Evolutionary conservation across 352 stramenopile species (phyloP), one percentile per base, ranked within the genome.

Genomic region (Globisporangium nagaii): DNA sequence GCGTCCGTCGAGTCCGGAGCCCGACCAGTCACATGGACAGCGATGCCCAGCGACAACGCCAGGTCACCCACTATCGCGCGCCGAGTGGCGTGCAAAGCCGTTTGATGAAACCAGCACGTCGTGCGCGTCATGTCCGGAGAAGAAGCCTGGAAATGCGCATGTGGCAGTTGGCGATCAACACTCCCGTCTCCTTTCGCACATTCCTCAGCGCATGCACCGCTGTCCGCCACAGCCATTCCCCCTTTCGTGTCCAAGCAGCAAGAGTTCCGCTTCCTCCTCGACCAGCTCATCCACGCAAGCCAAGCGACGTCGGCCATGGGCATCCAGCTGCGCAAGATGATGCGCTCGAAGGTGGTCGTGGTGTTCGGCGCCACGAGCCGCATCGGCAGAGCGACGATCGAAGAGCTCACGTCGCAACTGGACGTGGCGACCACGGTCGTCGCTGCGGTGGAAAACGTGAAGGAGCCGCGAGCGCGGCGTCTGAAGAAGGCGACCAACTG

Each of bases 311-410:
- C n/a, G n/a, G 58, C 2, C 48, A 85, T 85, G 75, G 75, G 75
- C 2, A 67, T 88, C 27, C 62, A 75, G 44, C 58, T 90, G 31
- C 75, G 73, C 25, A 86, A 83, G 56, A 37, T 91, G 53, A 65
- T 87, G 56, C 65, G 65, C 4, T 65, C 73, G 13, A 69, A 68
- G 12, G 71, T 89, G 42, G 73, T 92, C 41, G 81, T 92, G 35
- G 78, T 92, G 49, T 90, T 92, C 45, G 81, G 81, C 5, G 79
- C 73, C 51, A 88, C 73, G 19, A 90, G 69, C 44, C 81, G 79
- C 35, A 75, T 90, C 25, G 81, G 81, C 13, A 71, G 73, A 15
- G 66, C 79, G 4, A 59, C 71, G 25, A 65, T 92, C 52, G 71
- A 88, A 60, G 59, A 62, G 32, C 60, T 92, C 32, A 53, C 71